Percentiles rank a stretch among this genome's conserved stretches.
Evolutionary conservation across 805 yeast genomes (phyloP).

Genomic region (Zygotorulaspora sp.): DNA sequence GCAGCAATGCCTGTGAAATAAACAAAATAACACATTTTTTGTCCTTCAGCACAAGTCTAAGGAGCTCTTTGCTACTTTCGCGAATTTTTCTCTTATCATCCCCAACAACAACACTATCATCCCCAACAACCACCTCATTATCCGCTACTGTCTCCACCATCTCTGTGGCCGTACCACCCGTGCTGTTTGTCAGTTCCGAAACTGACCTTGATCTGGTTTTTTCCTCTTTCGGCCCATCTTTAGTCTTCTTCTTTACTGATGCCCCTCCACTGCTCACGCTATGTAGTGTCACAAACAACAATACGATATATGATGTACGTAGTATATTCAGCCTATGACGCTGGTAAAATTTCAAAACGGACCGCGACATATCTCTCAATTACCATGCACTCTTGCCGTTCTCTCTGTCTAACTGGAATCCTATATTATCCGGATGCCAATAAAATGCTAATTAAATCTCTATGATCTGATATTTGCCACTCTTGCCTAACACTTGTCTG

Average conservation of each 20-base stretch:
- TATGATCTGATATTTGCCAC: too few relatives aligned
- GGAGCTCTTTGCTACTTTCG: slow-evolving; percentile 21
- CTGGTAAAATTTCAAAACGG: slow-evolving; percentile 20
- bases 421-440: too few relatives aligned
- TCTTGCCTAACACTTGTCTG: too few relatives aligned
- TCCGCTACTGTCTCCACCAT: slow-evolving; percentile 7
- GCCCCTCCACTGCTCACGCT: slow-evolving; percentile 17
- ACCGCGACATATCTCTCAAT: slow-evolving; percentile 3
- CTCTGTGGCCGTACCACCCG: slow-evolving; percentile 4
- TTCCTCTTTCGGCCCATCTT: slow-evolving; percentile 8
- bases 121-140: slow-evolving; percentile 4
- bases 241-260: slow-evolving; percentile 10
- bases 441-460: too few relatives aligned
- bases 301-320: slow-evolving; percentile 28
- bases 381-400: too few relatives aligned
- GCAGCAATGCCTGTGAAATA: slow-evolving; percentile 50
- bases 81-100: slow-evolving; percentile 4
- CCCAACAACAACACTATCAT: neutral
- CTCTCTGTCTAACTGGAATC: too few relatives aligned
- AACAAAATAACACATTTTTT: slow-evolving; percentile 35
- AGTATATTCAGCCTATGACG: slow-evolving; percentile 29
- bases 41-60: slow-evolving; percentile 26
- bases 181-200: slow-evolving; percentile 13
- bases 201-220: slow-evolving; percentile 8
- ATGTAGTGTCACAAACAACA: slow-evolving; percentile 24